Evolutionary conservation across 352 stramenopile genomes (phyloP), one percentile per base, ranked within the genome.

Genomic region (Phytophthora pseudosyringae): DNA sequence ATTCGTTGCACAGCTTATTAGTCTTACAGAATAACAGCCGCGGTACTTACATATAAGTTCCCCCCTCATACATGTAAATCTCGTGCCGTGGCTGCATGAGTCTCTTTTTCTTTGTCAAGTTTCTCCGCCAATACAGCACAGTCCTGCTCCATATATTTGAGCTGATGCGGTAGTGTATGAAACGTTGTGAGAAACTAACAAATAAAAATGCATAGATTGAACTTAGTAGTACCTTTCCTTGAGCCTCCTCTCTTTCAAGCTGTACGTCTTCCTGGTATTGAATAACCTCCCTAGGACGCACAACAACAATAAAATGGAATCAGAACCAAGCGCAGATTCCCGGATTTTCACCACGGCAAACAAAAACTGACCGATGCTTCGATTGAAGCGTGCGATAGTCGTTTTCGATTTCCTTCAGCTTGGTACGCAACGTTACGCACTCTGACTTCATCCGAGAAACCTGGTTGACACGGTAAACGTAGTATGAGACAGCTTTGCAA

Each of bases 321-420:
- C 26, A 21, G 12, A 40, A 15, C 3, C n/a, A 25, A 50, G 4
- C 26, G 15, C 26, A 28, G 16, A 28, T 16, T 45, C 18, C 39
- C 28, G 31, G 16, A 29, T 13, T 43, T 16, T 35, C 11, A 10
- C 6, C 15, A 26, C 18, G 7, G 9, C 11, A 29, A 45, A 35
- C n/a, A 12, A 41, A 9, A 13, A 28, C 48, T 43, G 61, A 91
- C 86, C 86, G 69, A 47, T 91, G 80, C 36, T 92, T 93, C 3
- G 64, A 64, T 61, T 94, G 83, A n/a, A 94, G 76, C 11, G 78
- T 69, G 15, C 76, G 81, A 50, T 93, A 91, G 56, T 94, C 83
- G 36, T 80, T 87, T 51, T 94, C 86, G 2, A 88, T 66, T 69
- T 94, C 86, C 51, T 94, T 94, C 5, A 90, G 60, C 64, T 94